Evolutionary conservation across 345 rosid species (phyloP).

Genomic region (Syzygium grande): DNA sequence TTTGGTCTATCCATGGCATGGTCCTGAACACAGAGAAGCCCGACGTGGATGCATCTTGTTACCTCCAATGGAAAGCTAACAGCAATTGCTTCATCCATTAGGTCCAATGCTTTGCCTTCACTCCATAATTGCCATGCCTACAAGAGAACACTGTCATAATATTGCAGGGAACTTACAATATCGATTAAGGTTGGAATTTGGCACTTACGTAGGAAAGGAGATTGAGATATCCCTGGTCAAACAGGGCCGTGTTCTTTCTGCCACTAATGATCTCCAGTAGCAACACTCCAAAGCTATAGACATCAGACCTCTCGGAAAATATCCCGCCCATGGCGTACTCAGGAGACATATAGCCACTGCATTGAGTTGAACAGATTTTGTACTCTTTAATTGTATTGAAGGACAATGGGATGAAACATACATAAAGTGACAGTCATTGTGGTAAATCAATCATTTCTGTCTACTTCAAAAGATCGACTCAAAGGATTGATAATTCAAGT

Average conservation of each 20-base stretch:
- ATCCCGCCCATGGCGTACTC: slow-evolving; percentile 11
- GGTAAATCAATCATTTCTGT: neutral
- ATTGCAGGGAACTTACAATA: neutral
- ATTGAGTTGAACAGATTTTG: too few species aligned
- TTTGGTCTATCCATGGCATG: too few species aligned
- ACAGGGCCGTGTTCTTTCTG: neutral
- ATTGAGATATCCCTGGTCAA: neutral
- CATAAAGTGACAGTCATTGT: neutral
- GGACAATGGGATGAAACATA: too few species aligned
- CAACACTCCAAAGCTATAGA: slow-evolving; percentile 15
- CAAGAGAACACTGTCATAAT: neutral
- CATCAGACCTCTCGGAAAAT: slow-evolving; percentile 2
- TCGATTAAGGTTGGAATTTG: neutral
- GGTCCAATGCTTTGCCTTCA: neutral
- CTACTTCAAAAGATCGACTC: neutral
- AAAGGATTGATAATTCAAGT: too few species aligned
- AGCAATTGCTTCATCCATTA: neutral
- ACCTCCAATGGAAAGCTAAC: neutral
- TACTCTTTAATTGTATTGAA: too few species aligned
- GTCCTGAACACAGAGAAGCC: too few species aligned
- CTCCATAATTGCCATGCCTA: neutral
- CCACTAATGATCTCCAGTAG: slow-evolving; percentile 16
- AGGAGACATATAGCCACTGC: slow-evolving; percentile 14
- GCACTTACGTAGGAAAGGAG: slow-evolving; percentile 9
- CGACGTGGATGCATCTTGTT: too few species aligned